These are phyloP conservation scores for Venturia effusa DNA, from an alignment of 2,329 filamentous ascomycete species.

Conservation along the genomic window DNA sequence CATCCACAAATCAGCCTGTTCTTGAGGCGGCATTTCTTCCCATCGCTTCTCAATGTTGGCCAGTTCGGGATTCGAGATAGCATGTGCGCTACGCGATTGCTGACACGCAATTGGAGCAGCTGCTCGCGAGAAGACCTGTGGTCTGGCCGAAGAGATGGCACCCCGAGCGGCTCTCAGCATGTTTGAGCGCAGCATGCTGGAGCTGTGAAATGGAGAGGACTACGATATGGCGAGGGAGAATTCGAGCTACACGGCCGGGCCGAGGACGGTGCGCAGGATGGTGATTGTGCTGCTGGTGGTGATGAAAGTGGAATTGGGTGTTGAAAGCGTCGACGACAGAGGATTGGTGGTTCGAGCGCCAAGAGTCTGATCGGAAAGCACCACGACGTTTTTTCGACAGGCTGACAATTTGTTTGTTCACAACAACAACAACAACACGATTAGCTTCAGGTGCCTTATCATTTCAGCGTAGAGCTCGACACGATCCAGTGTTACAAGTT, in stretches of 20 bases:
- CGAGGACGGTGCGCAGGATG: slow-evolving; percentile 18
- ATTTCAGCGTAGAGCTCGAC: not conserved
- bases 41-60: slow-evolving; percentile 99
- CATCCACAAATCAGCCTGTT: slow-evolving; percentile 99
- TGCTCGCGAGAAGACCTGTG: slow-evolving; percentile 1
- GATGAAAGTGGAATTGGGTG: not conserved
- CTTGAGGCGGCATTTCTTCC: slow-evolving; percentile 94
- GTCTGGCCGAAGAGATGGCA: slow-evolving; percentile 4
- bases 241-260: not conserved
- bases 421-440: not conserved
- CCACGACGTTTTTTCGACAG: not conserved
- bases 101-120: not conserved
- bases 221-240: not conserved
- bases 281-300: not conserved
- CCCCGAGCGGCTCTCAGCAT: slow-evolving; percentile 24
- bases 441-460: not conserved
- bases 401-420: no score
- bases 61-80: slow-evolving; percentile 94
- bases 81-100: slow-evolving; percentile 61
- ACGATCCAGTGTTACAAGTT: not conserved
- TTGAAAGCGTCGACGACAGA: not conserved
- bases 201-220: slow-evolving; percentile 3
- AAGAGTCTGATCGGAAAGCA: not conserved
- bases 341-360: not conserved
- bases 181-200: slow-evolving; percentile 28